These are phyloP conservation scores for Geotrichum siamense DNA, from an alignment of 1,139 yeast genomes.

Conservation along the genomic window DNA sequence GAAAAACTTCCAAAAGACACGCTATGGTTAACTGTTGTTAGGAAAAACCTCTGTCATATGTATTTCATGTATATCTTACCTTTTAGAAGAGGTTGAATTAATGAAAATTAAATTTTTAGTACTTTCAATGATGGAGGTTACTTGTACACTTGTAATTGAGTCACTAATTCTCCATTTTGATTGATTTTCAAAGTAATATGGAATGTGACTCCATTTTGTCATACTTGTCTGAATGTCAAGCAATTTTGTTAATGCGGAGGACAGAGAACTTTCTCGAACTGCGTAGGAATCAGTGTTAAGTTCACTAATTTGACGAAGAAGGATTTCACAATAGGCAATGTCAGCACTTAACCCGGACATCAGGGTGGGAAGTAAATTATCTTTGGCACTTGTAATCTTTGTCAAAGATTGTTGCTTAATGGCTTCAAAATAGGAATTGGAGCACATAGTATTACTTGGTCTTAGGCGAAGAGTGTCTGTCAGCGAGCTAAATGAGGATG, in stretches of 20 bases:
- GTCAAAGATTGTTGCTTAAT: constrained; percentile 1
- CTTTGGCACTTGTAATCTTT: constrained; percentile 2
- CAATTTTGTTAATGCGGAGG: background rate
- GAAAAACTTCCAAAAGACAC: background rate
- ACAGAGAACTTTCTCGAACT: background rate
- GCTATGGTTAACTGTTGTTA: background rate
- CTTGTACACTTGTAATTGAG: background rate
- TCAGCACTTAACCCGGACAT: constrained; percentile 6
- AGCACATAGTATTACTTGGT: background rate
- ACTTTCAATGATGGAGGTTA: constrained; percentile 2
- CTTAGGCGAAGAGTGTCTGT: background rate
- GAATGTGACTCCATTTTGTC: constrained; percentile 5
- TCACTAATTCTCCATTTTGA: background rate
- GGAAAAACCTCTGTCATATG: background rate
- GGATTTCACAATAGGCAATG: constrained; percentile 3
- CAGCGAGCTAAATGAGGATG: background rate
- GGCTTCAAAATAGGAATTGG: constrained; percentile 3
- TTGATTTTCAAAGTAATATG: background rate
- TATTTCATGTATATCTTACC: background rate
- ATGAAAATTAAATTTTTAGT: constrained; percentile 7
- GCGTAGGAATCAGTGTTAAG: background rate
- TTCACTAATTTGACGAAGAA: background rate
- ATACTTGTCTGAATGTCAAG: background rate
- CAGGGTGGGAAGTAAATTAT: background rate
- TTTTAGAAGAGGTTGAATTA: background rate